A percentile compares a stretch with the other conserved stretches of the same genome.
These are phyloP conservation scores for Blastomyces emzantsi DNA, from an alignment of 2,329 filamentous ascomycete genomes.

Conservation along the genomic window DNA sequence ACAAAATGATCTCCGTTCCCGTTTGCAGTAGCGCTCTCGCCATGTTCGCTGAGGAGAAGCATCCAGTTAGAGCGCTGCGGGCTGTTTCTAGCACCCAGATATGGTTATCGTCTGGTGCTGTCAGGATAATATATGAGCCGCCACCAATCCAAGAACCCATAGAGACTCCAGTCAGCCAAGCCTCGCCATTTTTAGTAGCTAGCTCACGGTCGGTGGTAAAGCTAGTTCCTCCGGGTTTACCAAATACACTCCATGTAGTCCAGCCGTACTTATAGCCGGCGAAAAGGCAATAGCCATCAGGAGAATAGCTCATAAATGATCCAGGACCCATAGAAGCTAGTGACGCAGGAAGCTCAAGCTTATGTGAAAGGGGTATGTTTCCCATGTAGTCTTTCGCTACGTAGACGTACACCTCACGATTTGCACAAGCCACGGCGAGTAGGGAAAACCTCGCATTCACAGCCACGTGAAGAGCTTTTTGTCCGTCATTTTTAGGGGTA, in stretches of 20 bases:
- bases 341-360: slow-evolving; percentile 61
- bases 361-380: slow-evolving; percentile 81
- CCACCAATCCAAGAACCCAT: slow-evolving; percentile 80
- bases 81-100: slow-evolving; percentile 89
- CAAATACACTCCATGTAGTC: slow-evolving; percentile 96
- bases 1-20: slow-evolving; percentile 79
- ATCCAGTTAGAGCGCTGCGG: slow-evolving; percentile 83
- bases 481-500: slow-evolving; percentile 50
- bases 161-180: slow-evolving; percentile 71
- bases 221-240: slow-evolving; percentile 76
- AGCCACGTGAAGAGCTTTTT: slow-evolving; percentile 61
- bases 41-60: slow-evolving; percentile 84
- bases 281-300: slow-evolving; percentile 93
- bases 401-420: slow-evolving; percentile 80
- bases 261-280: slow-evolving; percentile 87
- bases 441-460: slow-evolving; percentile 95
- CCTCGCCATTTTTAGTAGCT: slow-evolving; percentile 60
- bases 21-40: slow-evolving; percentile 84
- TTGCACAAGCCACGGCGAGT: slow-evolving; percentile 72
- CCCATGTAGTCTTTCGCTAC: slow-evolving; percentile 87
- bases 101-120: slow-evolving; percentile 61
- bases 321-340: slow-evolving; percentile 58
- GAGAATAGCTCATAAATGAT: slow-evolving; percentile 73
- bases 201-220: slow-evolving; percentile 62
- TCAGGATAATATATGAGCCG: slow-evolving; percentile 74